Percentiles rank a stretch among this genome's conserved stretches.
Conservation (phyloP, 1,284 basidiomycete genomes). For the Apiotrichum porosum region DNA sequence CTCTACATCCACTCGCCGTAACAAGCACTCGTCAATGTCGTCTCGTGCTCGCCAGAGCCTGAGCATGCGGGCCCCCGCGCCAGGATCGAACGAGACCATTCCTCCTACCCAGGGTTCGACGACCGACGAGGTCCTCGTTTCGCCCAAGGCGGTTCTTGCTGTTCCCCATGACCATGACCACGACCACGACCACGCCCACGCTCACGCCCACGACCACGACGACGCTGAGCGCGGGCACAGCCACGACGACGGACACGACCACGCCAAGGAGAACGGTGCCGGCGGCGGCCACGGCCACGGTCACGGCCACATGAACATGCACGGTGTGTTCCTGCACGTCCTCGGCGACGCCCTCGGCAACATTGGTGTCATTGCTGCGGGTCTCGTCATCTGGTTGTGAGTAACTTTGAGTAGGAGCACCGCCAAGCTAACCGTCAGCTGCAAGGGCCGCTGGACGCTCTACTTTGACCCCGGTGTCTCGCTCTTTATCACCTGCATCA, state of each 20-base stretch:
- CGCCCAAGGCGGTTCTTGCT: no score
- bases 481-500: constrained; percentile 91
- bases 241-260: constrained; percentile 27
- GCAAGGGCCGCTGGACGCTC: constrained; percentile 56
- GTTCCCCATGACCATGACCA: constrained; percentile 16
- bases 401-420: constrained; percentile 6
- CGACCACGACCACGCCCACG: constrained; percentile 19
- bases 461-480: constrained; percentile 94
- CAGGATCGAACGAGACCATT: constrained; percentile 32
- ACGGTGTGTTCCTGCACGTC: constrained; percentile 87
- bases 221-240: constrained; percentile 25
- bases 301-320: constrained; percentile 94
- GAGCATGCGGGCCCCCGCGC: constrained; percentile 16
- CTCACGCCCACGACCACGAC: constrained; percentile 7
- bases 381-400: constrained; percentile 81
- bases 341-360: constrained; percentile 96
- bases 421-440: constrained; percentile 19
- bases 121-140: neutral
- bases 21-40: neutral
- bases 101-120: constrained; percentile 17
- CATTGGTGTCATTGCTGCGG: constrained; percentile 92
- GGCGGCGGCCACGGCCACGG: constrained; percentile 51
- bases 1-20: neutral
- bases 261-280: constrained; percentile 21
- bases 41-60: neutral